Base-by-base conservation (phyloP, 805 yeast species). In the Candida pseudoglaebosa region DNA sequence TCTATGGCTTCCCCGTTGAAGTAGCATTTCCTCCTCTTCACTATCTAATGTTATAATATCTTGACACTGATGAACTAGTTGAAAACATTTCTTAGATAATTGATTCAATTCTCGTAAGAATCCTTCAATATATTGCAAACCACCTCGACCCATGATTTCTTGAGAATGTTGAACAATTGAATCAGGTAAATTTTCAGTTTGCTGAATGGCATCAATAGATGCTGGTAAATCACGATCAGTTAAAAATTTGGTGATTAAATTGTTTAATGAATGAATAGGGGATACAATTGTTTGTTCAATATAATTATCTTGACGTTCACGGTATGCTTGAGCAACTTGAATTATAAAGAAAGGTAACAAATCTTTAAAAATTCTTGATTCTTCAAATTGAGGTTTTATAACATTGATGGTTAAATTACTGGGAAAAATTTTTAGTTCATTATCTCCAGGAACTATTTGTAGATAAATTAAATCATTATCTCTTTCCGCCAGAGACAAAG, bases 381-480 rank as follows among this genome's bases (percentile, higher is more conserved):
- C 41, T 31, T 42, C 35, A 5, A 44, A 39, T 6, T 48, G 50
- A 0, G 47, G 40, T 5, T 39, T 14, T 2, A 43, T 53, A 0
- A 77, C 62, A 37, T 75, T 75, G 2, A 82, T 87, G 70, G 84
- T 77, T 4, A 73, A 56, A 0, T 79, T 80, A 2, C 73, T 73
- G 2, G 59, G 52, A 3, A 80, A 63, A 0, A 65, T 49, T 0
- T 75, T 65, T 1, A 79, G 47, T 2, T 67, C 62, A 0, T 52
- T 41, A 5, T 47, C 50, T 1, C 44, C 48, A 0, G 95, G 95
- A 0, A 87, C 79, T 1, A 66, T 61, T 41, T 84, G 81, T 28
- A 85, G 60, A 56, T 87, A 86, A 4, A 90, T 80, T 48, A 88
- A 65, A 51, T 88, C 90, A 54, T 89, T 89, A 47, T 89, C 96